A percentile compares a stretch with the other conserved stretches of the same genome.
phyloP scores from a whole-genome alignment of 768 basidiomycete species.

The Mycena floridula region DNA sequence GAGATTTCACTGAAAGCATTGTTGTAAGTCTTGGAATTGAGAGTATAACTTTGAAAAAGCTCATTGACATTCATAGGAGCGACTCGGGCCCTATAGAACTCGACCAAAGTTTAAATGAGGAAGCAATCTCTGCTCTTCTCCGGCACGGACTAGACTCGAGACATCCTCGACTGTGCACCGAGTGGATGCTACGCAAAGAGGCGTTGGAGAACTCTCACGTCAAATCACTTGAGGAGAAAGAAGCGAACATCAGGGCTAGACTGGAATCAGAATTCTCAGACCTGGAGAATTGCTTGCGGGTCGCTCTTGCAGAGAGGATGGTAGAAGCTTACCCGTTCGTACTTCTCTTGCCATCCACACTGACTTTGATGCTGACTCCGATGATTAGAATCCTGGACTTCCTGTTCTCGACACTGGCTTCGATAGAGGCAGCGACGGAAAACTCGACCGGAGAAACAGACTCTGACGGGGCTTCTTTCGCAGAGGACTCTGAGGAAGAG shows the following conservation, averaged over 20 bases:
- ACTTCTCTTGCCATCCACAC: no score
- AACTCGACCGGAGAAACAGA: no score
- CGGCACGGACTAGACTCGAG: constrained; percentile 20
- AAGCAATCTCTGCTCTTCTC: constrained; percentile 20
- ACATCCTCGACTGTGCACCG: constrained; percentile 13
- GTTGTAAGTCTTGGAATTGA: neutral
- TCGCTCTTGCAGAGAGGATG: constrained; percentile 16
- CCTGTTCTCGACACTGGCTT: no score
- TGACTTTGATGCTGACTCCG: no score
- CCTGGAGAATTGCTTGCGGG: constrained; percentile 14
- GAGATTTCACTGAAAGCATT: neutral
- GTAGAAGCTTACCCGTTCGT: no score
- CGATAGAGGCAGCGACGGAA: no score
- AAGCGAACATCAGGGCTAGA: constrained; percentile 5
- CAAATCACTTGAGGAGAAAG: constrained; percentile 3
- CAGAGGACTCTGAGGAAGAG: no score
- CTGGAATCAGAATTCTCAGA: constrained; percentile 3
- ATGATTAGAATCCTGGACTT: no score
- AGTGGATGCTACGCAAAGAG: constrained; percentile 17
- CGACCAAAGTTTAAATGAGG: constrained; percentile 16
- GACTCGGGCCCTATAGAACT: constrained; percentile 16
- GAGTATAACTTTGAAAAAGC: no score
- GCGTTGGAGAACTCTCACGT: neutral
- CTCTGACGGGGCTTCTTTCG: no score
- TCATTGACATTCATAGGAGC: constrained; percentile 10